Conservation (phyloP, 225 moss, liverwort and hornwort species). For the Anthoceros angustus region DNA sequence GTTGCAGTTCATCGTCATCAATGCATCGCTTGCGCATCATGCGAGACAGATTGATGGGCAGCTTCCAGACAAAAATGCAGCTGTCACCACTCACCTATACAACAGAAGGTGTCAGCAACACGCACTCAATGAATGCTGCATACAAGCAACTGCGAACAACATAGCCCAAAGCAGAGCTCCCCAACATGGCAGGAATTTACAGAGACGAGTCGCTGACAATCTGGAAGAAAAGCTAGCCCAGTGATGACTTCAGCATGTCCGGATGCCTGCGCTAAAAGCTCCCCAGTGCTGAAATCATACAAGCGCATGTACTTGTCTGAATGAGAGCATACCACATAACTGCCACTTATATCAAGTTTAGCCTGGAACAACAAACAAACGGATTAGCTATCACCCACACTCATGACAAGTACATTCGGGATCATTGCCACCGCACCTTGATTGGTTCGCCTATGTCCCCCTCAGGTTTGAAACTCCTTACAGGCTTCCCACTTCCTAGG, state of each 20-base stretch:
- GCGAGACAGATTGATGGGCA: conserved; percentile 48
- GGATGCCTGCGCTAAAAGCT: conserved; percentile 49
- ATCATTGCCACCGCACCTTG: conserved; percentile 23
- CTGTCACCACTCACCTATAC: conserved; percentile 66
- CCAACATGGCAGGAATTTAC: conserved; percentile 20
- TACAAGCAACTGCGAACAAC: no score
- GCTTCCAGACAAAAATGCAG: conserved; percentile 71
- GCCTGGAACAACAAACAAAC: conserved; percentile 19
- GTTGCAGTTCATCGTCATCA: conserved; percentile 31
- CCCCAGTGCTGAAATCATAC: conserved; percentile 55
- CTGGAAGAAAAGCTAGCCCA: conserved; percentile 57
- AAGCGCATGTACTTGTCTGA: conserved; percentile 47
- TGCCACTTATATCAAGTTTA: conserved; percentile 56
- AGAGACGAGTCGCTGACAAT: conserved; percentile 56
- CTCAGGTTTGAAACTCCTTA: conserved; percentile 52
- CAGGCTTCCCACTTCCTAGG: conserved; percentile 51
- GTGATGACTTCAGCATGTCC: conserved; percentile 65
- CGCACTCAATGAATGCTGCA: neutral
- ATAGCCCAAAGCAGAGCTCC: neutral
- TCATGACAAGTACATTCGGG: neutral
- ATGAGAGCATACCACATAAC: conserved; percentile 59
- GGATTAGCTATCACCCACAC: neutral
- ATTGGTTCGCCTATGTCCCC: conserved; percentile 64
- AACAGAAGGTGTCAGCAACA: neutral
- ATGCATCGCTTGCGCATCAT: conserved; percentile 49